These are phyloP conservation scores for Puccinia horiana DNA, from an alignment of 1,284 basidiomycete species.

Conservation along the genomic window DNA sequence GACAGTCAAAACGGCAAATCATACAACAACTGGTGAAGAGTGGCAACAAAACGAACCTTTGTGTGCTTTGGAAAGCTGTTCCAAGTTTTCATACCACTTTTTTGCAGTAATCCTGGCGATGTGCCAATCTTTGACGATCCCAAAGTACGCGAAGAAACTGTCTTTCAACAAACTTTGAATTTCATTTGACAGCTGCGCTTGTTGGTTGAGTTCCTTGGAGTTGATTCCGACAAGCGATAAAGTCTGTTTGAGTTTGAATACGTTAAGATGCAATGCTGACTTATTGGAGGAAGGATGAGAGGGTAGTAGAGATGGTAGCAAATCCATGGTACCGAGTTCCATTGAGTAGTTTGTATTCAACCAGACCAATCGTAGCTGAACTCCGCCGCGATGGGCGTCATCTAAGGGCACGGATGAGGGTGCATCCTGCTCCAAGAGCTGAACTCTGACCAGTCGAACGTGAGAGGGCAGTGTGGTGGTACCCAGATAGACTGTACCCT, in stretches of 20 bases:
- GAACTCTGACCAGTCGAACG: slow-evolving; percentile 22
- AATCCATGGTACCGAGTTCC: slow-evolving; percentile 16
- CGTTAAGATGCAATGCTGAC: background rate
- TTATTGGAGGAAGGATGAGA: background rate
- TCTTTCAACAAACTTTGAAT: slow-evolving; percentile 42
- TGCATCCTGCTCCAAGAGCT: slow-evolving; percentile 15
- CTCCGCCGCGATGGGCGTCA: slow-evolving; percentile 16
- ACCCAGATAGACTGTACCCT: slow-evolving; percentile 42
- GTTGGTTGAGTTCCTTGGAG: slow-evolving; percentile 33
- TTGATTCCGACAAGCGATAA: slow-evolving; percentile 28
- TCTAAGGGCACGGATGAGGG: background rate
- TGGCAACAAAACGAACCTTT: background rate
- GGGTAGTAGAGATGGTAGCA: background rate
- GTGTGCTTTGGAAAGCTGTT: slow-evolving; percentile 26
- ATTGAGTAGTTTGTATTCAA: background rate
- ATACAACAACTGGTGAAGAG: background rate
- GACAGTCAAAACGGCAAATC: background rate
- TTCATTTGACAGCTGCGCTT: slow-evolving; percentile 33
- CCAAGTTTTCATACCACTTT: slow-evolving; percentile 46
- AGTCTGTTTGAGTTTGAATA: slow-evolving; percentile 5
- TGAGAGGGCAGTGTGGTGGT: slow-evolving; percentile 25
- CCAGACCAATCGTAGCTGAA: slow-evolving; percentile 32
- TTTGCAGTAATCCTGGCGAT: slow-evolving; percentile 9
- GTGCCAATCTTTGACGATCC: slow-evolving; percentile 41
- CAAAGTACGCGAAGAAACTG: slow-evolving; percentile 36